Base-by-base conservation (phyloP, 805 yeast genomes). In the Nakazawaea anatomiae region DNA sequence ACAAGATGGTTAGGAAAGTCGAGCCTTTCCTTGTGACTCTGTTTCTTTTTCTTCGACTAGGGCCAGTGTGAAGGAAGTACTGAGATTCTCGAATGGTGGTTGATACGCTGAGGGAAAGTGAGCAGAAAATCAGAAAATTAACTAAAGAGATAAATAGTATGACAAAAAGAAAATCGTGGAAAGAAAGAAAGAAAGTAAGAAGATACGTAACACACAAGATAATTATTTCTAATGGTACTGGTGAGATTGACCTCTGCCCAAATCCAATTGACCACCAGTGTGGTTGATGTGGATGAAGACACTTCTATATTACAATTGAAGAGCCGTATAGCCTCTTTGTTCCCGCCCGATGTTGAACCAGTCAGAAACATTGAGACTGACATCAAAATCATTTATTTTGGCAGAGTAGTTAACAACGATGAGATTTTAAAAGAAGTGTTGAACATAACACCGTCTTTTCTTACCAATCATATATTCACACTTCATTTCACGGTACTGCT, bases 331-430 rank as follows among this genome's bases (percentile, higher is more conserved):
- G 29, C 8, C 12, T n/a, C 28, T 3, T 31, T 32, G 30, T 32
- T 43, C 32, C 46, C 29, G 6, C 6, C 46, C 8, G 39, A 34
- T 18, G 28, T 10, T 6, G 39, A n/a, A 8, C 38, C 30, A 4
- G 28, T 18, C 7, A 11, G 7, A 14, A 29, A 31, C 18, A 10
- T 32, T 25, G 39, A 14, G 12, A 14, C 8, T 8, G 39, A 31
- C 25, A 43, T 43, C 38, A 43, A 43, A 14, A 14, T 43, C 30
- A 43, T 43, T 18, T 43, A 32, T 14, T 43, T 32, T 43, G 46
- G 46, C 12, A 14, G 46, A 18, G 29, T 32, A 5, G 30, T 31
- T 10, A 18, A 18, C 29, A 43, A 43, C 30, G 38, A 31, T 34
- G 46, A 43, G 30, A 31, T 43, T 32, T 32, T 43, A 30, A 14